Percentiles rank a stretch among this genome's conserved stretches.
phyloP scores from a whole-genome alignment of 805 yeast species.

The Yarrowia porcina region DNA sequence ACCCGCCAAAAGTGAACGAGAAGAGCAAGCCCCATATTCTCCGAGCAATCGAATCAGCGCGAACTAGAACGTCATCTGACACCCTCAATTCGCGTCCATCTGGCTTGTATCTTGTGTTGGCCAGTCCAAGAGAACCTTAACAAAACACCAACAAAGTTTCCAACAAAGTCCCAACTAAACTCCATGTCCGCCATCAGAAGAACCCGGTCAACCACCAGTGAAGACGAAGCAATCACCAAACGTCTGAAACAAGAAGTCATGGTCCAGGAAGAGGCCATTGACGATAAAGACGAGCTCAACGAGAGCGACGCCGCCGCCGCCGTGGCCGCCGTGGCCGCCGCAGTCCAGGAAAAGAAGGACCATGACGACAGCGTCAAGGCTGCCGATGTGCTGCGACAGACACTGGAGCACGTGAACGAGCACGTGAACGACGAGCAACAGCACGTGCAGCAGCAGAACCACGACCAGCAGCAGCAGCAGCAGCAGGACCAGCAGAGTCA shows the following conservation, averaged over 20 bases:
- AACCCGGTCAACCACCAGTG: neutral
- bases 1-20: no score
- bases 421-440: neutral
- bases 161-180: no score
- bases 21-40: no score
- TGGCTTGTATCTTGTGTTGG: no score
- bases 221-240: conserved; percentile 15
- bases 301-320: conserved; percentile 27
- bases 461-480: neutral
- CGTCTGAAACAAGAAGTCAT: conserved; percentile 16
- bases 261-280: conserved; percentile 18
- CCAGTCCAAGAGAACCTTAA: neutral
- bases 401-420: conserved; percentile 8
- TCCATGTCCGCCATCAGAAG: neutral
- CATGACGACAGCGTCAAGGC: conserved; percentile 19
- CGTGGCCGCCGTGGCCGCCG: conserved; percentile 25
- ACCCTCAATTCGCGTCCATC: no score
- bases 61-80: no score
- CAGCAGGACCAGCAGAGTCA: neutral
- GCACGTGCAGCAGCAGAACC: neutral
- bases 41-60: neutral
- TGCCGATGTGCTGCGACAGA: conserved; percentile 9
- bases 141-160: neutral
- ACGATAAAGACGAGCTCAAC: conserved; percentile 19
- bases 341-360: conserved; percentile 21